phyloP scores from a whole-genome alignment of 345 rosid species.

The Geranium rotundifolium region DNA sequence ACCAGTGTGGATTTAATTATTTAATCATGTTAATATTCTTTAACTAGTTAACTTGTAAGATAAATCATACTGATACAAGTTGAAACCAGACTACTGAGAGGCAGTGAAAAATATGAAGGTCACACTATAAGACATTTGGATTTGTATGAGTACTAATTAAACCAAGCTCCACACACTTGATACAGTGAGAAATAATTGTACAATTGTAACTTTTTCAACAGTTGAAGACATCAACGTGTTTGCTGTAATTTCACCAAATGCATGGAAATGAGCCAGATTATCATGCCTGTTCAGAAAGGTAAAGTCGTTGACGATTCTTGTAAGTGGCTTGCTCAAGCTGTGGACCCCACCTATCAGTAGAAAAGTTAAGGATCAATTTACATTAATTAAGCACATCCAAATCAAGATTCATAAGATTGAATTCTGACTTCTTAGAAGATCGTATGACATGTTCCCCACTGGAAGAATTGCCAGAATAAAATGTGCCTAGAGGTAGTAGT shows the following conservation, averaged over 20 bases:
- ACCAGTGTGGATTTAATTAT: neutral
- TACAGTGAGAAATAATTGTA: too few relatives aligned
- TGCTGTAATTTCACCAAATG: neutral
- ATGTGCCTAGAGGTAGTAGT: neutral
- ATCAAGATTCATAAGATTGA: neutral
- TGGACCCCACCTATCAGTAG: conserved; percentile 48
- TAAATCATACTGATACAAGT: neutral
- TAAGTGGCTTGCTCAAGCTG: conserved; percentile 61
- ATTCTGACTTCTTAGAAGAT: neutral
- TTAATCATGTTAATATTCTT: too few relatives aligned
- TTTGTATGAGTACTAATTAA: neutral
- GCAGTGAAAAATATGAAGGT: neutral
- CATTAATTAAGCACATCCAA: neutral
- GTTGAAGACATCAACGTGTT: too few relatives aligned
- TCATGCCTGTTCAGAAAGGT: conserved; percentile 55
- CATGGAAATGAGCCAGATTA: neutral
- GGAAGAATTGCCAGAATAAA: neutral
- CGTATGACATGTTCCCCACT: neutral
- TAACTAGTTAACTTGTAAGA: too few relatives aligned
- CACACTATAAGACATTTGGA: neutral
- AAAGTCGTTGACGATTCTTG: conserved; percentile 58
- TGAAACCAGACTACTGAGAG: neutral
- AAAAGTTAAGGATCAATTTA: neutral
- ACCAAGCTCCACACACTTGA: neutral
- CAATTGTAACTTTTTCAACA: too few relatives aligned